phyloP scores from a whole-genome alignment of 371 early-diverging fungal species.

The Blastocladiella emersonii region DNA sequence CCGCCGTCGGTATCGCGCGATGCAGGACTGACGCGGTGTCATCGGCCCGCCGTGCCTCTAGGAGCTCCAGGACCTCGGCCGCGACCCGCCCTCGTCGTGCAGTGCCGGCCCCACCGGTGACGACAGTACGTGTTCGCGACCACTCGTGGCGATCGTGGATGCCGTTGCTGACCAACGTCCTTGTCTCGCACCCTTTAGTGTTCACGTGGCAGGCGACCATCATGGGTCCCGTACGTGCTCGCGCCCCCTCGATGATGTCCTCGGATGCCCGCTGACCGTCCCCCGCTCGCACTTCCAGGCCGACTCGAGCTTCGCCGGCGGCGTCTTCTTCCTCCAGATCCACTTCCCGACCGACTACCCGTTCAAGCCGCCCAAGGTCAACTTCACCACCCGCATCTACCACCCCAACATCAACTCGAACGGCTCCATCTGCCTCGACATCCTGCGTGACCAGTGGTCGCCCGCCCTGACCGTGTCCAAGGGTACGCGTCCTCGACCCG shows the following conservation, averaged over 20 bases:
- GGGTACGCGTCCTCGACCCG: no score
- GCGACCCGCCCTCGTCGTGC: conserved; percentile 90
- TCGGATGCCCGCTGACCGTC: no score
- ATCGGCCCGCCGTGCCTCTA: conserved; percentile 16
- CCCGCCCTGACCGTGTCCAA: conserved; percentile 84
- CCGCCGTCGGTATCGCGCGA: background rate
- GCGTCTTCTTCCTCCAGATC: conserved; percentile 68
- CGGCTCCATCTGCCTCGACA: conserved; percentile 86
- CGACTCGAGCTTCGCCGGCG: conserved; percentile 54
- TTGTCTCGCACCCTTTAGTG: no score
- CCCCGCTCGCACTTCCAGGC: no score
- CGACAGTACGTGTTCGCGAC: conserved; percentile 45
- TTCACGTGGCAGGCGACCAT: conserved; percentile 94
- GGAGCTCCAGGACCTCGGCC: conserved; percentile 89
- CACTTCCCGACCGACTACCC: conserved; percentile 79
- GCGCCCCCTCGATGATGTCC: no score
- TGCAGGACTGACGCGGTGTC: background rate
- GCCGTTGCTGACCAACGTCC: no score
- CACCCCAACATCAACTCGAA: conserved; percentile 90
- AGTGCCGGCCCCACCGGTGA: conserved; percentile 85
- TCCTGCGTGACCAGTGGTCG: conserved; percentile 88
- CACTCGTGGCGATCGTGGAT: no score
- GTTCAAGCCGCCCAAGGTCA: conserved; percentile 82
- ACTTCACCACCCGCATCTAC: conserved; percentile 78
- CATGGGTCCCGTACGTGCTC: conserved; percentile 86